Evolutionary conservation across 2,329 filamentous ascomycete species (phyloP).

Genomic region (Aspergillus fischeri): DNA sequence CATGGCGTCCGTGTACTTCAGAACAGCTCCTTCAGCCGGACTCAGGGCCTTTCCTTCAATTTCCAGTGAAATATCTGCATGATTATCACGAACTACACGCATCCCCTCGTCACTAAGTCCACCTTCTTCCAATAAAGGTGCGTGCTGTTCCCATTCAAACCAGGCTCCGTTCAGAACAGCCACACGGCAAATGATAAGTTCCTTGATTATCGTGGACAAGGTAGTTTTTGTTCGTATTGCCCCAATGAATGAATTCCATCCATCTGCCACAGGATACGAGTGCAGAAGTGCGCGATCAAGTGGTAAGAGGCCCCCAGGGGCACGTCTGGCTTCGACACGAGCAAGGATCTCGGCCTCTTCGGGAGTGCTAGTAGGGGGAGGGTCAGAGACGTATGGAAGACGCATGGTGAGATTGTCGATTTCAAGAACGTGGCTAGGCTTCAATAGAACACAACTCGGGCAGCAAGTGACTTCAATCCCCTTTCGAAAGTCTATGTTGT

Average conservation of each 20-base stretch:
- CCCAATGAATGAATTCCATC: slow-evolving; percentile 56
- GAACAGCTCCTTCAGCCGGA: slow-evolving; percentile 62
- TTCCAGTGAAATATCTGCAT: slow-evolving; percentile 26
- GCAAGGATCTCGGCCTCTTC: slow-evolving; percentile 50
- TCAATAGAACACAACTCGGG: neutral
- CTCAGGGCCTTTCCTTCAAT: slow-evolving; percentile 41
- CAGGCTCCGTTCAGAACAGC: slow-evolving; percentile 75
- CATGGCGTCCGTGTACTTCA: slow-evolving; percentile 79
- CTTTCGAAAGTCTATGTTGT: neutral
- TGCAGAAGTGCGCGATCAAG: slow-evolving; percentile 54
- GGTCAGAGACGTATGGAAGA: slow-evolving; percentile 51
- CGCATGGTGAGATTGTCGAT: slow-evolving; percentile 42
- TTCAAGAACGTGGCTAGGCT: neutral
- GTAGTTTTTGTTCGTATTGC: slow-evolving; percentile 52
- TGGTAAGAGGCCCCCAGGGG: slow-evolving; percentile 47
- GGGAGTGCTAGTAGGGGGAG: slow-evolving; percentile 43
- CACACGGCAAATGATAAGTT: slow-evolving; percentile 76
- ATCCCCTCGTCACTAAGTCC: slow-evolving; percentile 52
- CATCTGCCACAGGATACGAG: slow-evolving; percentile 53
- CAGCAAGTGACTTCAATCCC: neutral
- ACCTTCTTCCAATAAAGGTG: slow-evolving; percentile 61
- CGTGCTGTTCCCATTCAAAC: slow-evolving; percentile 82
- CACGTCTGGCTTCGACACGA: slow-evolving; percentile 49
- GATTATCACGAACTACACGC: slow-evolving; percentile 27
- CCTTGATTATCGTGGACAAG: slow-evolving; percentile 54